Evolutionary conservation across 2,329 filamentous ascomycete species (phyloP).

Genomic region (Lachnum nothofagi): DNA sequence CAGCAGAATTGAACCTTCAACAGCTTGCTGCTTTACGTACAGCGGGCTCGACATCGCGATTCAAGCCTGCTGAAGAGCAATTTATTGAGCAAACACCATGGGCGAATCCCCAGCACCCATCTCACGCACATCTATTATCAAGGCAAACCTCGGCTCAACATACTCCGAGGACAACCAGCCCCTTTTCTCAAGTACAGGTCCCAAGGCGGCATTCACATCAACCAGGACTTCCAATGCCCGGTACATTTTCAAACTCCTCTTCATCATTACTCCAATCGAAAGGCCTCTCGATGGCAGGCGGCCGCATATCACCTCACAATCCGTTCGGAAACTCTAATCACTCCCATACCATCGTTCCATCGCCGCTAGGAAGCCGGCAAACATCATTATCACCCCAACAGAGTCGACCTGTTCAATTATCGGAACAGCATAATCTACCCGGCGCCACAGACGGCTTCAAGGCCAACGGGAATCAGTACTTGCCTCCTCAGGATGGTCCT

Average conservation of each 20-base stretch:
- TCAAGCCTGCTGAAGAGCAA: constrained; percentile 69
- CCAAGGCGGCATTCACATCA: constrained; percentile 39
- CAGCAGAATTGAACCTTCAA: constrained; percentile 27
- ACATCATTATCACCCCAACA: constrained; percentile 31
- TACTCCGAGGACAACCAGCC: constrained; percentile 34
- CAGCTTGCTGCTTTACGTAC: constrained; percentile 32
- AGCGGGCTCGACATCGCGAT: constrained; percentile 29
- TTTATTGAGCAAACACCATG: constrained; percentile 87
- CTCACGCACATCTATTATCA: constrained; percentile 46
- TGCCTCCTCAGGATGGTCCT: constrained; percentile 18
- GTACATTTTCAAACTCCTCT: constrained; percentile 29
- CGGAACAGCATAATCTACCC: constrained; percentile 14
- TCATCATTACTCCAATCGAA: constrained; percentile 25
- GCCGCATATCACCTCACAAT: constrained; percentile 30
- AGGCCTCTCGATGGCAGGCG: constrained; percentile 22
- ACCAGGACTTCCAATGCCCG: constrained; percentile 28
- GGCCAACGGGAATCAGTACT: constrained; percentile 21
- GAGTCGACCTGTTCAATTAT: constrained; percentile 16
- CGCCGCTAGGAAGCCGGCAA: constrained; percentile 31
- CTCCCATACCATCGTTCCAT: constrained; percentile 29
- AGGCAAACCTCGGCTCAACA: constrained; percentile 39
- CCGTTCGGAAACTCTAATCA: constrained; percentile 27
- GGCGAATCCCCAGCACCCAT: constrained; percentile 81
- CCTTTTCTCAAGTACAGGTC: constrained; percentile 29
- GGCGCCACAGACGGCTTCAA: constrained; percentile 9